These are phyloP conservation scores for Trichoderma endophyticum DNA, from an alignment of 2,329 filamentous ascomycete species.

Conservation along the genomic window DNA sequence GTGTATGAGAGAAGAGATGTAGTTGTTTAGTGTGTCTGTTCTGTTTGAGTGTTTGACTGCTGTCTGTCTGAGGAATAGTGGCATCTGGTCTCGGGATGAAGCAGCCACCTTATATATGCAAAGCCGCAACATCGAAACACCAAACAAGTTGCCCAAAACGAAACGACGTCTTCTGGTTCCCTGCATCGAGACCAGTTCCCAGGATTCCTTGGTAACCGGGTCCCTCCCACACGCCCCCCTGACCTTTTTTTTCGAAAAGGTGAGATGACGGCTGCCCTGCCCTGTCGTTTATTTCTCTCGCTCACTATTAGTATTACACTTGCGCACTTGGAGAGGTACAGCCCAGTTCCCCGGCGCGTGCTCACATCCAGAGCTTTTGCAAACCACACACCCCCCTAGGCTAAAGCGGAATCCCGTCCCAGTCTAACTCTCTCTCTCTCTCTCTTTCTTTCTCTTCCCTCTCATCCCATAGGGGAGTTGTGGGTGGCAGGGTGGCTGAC, in stretches of 20 bases:
- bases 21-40: background rate
- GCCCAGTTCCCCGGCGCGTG: background rate
- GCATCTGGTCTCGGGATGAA: background rate
- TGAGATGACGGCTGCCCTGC: conserved; percentile 13
- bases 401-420: background rate
- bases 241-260: background rate
- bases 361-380: background rate
- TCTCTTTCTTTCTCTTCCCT: background rate
- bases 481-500: conserved; percentile 12
- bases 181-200: background rate
- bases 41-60: background rate
- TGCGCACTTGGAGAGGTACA: background rate
- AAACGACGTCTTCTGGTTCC: background rate
- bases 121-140: background rate
- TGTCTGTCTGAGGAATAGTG: background rate
- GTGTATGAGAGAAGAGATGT: background rate
- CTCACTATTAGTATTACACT: background rate
- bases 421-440: background rate
- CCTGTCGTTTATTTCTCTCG: background rate
- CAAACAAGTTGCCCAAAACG: background rate
- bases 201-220: background rate
- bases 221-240: background rate
- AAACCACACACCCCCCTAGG: background rate
- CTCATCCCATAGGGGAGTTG: background rate
- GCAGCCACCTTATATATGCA: conserved; percentile 9